Evolutionary conservation across 805 yeast species (phyloP).

Genomic region (Metschnikowia orientalis): DNA sequence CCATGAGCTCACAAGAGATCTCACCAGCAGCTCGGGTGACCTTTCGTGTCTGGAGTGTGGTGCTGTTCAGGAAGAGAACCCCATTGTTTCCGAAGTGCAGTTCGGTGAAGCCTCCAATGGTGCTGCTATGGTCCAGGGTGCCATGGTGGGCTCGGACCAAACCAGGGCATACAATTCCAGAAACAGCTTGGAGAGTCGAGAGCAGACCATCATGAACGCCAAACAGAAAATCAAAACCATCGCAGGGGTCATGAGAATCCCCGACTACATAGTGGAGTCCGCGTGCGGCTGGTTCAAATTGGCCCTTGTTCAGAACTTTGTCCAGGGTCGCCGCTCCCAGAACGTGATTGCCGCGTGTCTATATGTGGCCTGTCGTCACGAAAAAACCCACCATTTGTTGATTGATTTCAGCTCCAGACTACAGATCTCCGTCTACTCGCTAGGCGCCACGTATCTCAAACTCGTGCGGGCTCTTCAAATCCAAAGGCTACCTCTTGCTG

Average conservation of each 20-base stretch:
- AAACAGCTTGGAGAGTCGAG: constrained; percentile 77
- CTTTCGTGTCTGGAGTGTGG: constrained; percentile 82
- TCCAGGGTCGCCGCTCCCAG: constrained; percentile 95
- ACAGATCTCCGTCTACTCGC: constrained; percentile 86
- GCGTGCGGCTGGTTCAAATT: constrained; percentile 87
- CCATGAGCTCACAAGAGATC: constrained; percentile 16
- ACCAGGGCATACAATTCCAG: constrained; percentile 67
- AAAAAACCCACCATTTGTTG: constrained; percentile 88
- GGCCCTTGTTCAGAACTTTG: constrained; percentile 84
- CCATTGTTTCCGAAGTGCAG: constrained; percentile 91
- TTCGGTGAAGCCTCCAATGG: constrained; percentile 91
- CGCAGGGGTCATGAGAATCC: constrained; percentile 72
- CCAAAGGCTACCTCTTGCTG: constrained; percentile 77
- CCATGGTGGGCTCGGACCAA: constrained; percentile 87
- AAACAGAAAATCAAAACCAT: constrained; percentile 72
- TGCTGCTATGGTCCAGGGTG: constrained; percentile 94
- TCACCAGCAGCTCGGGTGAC: constrained; percentile 49
- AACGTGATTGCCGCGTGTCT: constrained; percentile 94
- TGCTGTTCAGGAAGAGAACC: constrained; percentile 82
- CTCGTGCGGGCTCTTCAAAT: constrained; percentile 85
- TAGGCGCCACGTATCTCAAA: constrained; percentile 93
- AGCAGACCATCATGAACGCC: constrained; percentile 84
- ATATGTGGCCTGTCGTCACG: constrained; percentile 90
- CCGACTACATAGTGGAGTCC: constrained; percentile 79
- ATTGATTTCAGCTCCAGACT: constrained; percentile 90